Evolutionary conservation across 179 eudicot species (phyloP), one percentile per base, ranked within the genome.

Genomic region (Beta macrorhiza): DNA sequence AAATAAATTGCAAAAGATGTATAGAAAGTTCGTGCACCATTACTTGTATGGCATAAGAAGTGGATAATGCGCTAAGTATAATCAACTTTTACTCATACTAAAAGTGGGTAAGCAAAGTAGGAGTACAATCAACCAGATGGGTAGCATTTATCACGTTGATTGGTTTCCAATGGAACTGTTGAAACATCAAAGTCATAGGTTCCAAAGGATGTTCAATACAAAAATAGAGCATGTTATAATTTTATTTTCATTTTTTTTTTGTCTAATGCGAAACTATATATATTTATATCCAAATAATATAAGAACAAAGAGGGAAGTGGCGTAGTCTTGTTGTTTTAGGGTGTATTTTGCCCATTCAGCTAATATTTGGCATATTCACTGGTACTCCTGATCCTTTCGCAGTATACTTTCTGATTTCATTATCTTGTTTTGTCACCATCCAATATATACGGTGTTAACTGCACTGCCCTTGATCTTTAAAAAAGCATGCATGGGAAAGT

Each of bases 401-500:
- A 9, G 1, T 49, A 3, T 49, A 49, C 53, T 49, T 37, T 37
- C 42, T 37, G 3, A 37, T 37, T 37, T 37, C 3, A 37, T 37
- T 37, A 37, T 37, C 42, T 37, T 37, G 42, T 37, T 37, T 29
- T 37, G 4, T 37, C 3, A 3, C 42, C 42, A 37, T 37, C 0
- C 42, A 37, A 37, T 37, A 37, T 37, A 37, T 37, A 37, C 4
- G 10, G 0, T 49, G 53, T 49, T 49, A 37, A 29, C 32, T 80
- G 9, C 25, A n/a, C n/a, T 45, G 29, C 17, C 29, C 25, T 25
- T 65, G 16, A 65, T 52, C 69, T 32, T 49, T 7, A 77, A 57
- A 37, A 62, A 71, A 12, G 19, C 59, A 77, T 71, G 80, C 65
- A 55, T 13, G 7, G 53, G 51, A 72, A 63, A 77, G 42, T 68